Evolutionary conservation across 2,329 filamentous ascomycete genomes (phyloP), one percentile per base, ranked within the genome.

Genomic region (Fonsecaea pedrosoi): DNA sequence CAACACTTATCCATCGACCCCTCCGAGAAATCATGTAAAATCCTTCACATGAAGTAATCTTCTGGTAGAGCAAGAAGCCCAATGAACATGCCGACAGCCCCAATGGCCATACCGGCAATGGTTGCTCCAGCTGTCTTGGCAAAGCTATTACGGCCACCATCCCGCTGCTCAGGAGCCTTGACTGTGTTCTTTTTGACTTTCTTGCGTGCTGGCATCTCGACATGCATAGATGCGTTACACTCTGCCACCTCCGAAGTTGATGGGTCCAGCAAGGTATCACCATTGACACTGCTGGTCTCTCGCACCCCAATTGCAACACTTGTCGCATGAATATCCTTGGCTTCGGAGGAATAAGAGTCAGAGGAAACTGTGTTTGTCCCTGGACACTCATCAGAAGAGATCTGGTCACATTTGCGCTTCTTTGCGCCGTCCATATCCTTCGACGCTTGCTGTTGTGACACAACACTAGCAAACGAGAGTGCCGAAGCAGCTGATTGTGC

Each of bases 61-160:
- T 77, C 73, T 8, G 81, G 81, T 13, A 82, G 74, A 30, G 79
- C 75, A 12, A 79, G 79, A 54, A 82, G 74, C 18, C 77, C 72
- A 50, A 77, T 74, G 48, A 82, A 75, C 15, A 79, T 79, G 25
- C 79, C 77, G 38, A 82, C 72, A 5, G 79, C 77, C 57, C 81
- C 81, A 53, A 80, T 74, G 15, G 81, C 65, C 40, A 78, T 79
- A 30, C 80, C 79, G 4, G 78, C 68, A 2, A 79, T 64, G 32
- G 80, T 79, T 34, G 77, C 78, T 21, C 77, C 75, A 35, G 78
- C 78, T 71, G 82, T 78, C 62, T 75, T 77, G 55, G 73, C 71
- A 30, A 81, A 60, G 30, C 59, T 70, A 53, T 32, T 67, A 58
- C 21, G 60, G 35, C 13, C 38, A 34, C 38, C 61, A 42, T 32